These are phyloP conservation scores for Amoebophrya sp. DNA, from an alignment of 169 alveolate species.

Conservation along the genomic window DNA sequence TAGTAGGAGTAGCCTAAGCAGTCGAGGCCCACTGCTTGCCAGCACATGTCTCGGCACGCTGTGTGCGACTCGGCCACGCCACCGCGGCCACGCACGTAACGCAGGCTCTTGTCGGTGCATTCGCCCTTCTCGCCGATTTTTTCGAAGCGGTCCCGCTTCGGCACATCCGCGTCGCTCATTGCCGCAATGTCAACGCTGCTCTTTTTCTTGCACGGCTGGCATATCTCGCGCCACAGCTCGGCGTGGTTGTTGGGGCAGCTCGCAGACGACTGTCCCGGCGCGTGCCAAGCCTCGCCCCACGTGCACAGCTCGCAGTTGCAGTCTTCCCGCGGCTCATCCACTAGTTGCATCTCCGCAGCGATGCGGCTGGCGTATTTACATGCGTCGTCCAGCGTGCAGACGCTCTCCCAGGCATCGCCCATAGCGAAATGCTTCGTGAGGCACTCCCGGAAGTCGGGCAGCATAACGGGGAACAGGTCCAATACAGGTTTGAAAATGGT, in stretches of 20 bases:
- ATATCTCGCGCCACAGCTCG: background rate
- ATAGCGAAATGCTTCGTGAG: background rate
- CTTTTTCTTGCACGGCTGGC: background rate
- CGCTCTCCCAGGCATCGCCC: background rate
- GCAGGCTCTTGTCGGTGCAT: background rate
- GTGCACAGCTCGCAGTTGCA: background rate
- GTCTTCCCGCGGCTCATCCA: background rate
- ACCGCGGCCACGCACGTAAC: background rate
- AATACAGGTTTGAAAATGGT: background rate
- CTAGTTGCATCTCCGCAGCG: background rate
- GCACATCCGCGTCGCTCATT: background rate
- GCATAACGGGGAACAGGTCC: background rate
- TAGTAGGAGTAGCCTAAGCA: background rate
- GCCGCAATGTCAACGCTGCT: background rate
- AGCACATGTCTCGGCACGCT: background rate
- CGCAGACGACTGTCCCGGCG: background rate
- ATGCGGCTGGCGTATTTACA: background rate
- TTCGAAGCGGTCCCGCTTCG: background rate
- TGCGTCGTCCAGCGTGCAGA: conserved; percentile 1
- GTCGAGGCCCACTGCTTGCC: background rate
- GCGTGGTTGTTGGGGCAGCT: background rate
- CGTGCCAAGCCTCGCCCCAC: conserved; percentile 25
- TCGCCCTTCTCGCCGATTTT: conserved; percentile 21
- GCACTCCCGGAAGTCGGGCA: background rate
- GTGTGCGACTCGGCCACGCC: background rate